Conservation (phyloP, 2,329 filamentous ascomycete genomes). For the Aspergillus oerlinghausenensis region DNA sequence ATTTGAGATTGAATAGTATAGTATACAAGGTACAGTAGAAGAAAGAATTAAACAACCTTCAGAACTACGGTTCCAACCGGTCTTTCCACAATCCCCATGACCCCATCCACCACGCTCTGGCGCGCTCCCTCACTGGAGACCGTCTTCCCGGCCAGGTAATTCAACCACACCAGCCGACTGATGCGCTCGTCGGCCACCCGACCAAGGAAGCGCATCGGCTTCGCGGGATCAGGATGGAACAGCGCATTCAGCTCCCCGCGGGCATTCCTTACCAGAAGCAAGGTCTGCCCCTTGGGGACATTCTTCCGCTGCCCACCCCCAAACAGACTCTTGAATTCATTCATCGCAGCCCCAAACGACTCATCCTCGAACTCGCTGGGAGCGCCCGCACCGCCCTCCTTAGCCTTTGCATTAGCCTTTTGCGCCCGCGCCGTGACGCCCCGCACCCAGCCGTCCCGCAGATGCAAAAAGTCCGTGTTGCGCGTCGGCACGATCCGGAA, state of each 20-base stretch:
- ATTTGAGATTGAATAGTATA: not conserved
- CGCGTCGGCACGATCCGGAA: constrained; percentile 85
- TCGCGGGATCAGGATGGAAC: constrained; percentile 52
- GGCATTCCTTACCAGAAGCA: constrained; percentile 66
- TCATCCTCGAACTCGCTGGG: constrained; percentile 60
- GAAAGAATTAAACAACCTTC: constrained; percentile 52
- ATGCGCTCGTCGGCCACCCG: constrained; percentile 73
- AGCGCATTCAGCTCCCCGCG: constrained; percentile 63
- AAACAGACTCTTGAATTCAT: constrained; percentile 76
- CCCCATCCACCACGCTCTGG: constrained; percentile 76
- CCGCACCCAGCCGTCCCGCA: constrained; percentile 86
- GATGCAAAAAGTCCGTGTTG: constrained; percentile 88
- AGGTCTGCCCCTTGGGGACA: constrained; percentile 72
- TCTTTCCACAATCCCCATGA: constrained; percentile 81
- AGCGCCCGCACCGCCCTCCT: constrained; percentile 24
- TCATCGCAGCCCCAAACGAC: constrained; percentile 68
- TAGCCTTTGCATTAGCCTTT: constrained; percentile 47
- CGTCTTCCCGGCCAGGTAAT: constrained; percentile 80
- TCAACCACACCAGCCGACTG: constrained; percentile 77
- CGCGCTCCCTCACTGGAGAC: constrained; percentile 81
- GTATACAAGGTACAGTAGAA: not conserved
- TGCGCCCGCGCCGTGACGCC: constrained; percentile 72
- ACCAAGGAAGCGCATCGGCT: constrained; percentile 59
- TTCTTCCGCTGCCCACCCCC: constrained; percentile 62
- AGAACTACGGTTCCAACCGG: constrained; percentile 83